Conservation (phyloP, 2,329 filamentous ascomycete species). For the Trichoderma atroviride region DNA sequence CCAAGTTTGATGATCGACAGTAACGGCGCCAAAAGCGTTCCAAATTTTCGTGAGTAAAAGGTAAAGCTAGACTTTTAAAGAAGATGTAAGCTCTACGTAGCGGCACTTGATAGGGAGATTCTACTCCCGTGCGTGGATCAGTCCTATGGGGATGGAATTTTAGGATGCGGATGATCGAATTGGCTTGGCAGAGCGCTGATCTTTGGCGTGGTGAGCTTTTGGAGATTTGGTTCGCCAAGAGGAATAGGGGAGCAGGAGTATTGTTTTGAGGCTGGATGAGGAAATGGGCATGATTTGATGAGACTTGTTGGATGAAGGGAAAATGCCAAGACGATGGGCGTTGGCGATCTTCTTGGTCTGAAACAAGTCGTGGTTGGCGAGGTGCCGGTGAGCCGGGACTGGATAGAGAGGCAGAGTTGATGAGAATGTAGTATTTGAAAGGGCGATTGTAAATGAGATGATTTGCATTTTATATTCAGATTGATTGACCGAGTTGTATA, state of each 20-base stretch:
- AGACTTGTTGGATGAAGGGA: background rate
- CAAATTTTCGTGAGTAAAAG: background rate
- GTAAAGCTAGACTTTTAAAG: background rate
- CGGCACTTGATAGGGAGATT: background rate
- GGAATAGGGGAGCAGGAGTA: background rate
- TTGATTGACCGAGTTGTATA: background rate
- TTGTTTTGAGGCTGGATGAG: background rate
- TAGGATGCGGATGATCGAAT: background rate
- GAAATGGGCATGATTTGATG: background rate
- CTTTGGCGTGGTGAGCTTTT: background rate
- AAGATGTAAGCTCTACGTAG: background rate
- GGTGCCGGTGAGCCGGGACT: background rate
- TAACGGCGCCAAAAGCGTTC: background rate
- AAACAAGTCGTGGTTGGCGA: background rate
- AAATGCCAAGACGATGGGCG: background rate
- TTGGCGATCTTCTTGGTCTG: background rate
- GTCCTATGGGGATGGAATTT: background rate
- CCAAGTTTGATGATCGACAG: slow-evolving; percentile 13
- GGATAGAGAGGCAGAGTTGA: background rate
- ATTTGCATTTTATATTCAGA: background rate
- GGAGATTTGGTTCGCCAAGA: background rate
- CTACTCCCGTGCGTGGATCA: background rate
- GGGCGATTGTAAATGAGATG: background rate
- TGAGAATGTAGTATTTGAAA: background rate
- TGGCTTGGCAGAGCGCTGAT: background rate